Evolutionary conservation across 768 basidiomycete genomes (phyloP), one percentile per base, ranked within the genome.

Genomic region (Termitomyces sp.): DNA sequence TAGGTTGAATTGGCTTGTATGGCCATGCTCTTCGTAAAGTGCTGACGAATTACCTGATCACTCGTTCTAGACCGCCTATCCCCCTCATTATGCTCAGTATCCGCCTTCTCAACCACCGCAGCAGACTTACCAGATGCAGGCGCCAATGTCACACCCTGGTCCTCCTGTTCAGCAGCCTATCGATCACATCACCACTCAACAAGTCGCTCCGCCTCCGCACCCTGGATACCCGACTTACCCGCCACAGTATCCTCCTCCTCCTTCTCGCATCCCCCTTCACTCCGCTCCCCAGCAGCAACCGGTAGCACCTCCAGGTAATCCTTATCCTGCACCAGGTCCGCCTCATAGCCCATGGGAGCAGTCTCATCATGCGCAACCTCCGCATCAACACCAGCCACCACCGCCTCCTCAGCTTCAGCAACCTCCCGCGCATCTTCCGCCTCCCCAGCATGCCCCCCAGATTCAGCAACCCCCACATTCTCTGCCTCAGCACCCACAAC

Each of bases 311-410:
- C 76, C 77, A 60, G 67, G 69, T 27, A 78, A 78, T 58, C 74
- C 79, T 9, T 81, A 80, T n/a, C 73, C 78, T 44, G 74, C 78
- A 1, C 71, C 75, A 22, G 71, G 76, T 5, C 73, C 78, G 30
- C 73, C 75, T 34, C 78, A 79, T 61, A 71, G 70, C 7, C 68
- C 72, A 27, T 79, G 78, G 78, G 69, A 72, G 16, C 74, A 69
- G 53, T 69, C 65, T 14, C 72, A 72, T 40, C 69, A 70, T 12
- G 65, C 62, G 4, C 62, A 63, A 59, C 65, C 67, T 37, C 69
- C 68, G 34, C 66, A 64, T 55, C 68, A 60, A 12, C 67, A 62
- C 10, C 68, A 64, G 34, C 63, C 64, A 22, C 60, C 69, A 32
- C 58, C 51, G 22, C 64, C 60, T n/a, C 57, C 40, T 14, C 64